These are phyloP conservation scores for Stephania japonica DNA, from an alignment of 164 flowering plant species.

Conservation along the genomic window DNA sequence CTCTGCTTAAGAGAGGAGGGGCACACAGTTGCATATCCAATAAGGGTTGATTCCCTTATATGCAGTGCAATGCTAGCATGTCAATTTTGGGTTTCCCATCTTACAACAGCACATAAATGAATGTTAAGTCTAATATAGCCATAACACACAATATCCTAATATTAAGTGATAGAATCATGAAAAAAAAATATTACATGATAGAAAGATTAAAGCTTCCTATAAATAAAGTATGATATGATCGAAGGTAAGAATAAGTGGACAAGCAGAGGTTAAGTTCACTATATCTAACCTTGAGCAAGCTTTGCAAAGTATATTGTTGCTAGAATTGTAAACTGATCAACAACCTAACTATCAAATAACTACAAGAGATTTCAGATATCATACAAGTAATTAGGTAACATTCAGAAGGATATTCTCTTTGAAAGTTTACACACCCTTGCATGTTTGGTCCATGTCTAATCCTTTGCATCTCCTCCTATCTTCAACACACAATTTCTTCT, in stretches of 20 bases:
- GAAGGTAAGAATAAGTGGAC: no score
- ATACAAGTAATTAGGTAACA: neutral
- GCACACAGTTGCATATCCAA: conserved; percentile 69
- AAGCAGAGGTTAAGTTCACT: conserved; percentile 56
- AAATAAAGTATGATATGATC: no score
- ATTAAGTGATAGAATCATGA: no score
- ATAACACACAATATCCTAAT: no score
- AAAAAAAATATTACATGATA: no score
- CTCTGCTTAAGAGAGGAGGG: no score
- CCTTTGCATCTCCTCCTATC: conserved; percentile 52
- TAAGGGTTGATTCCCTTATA: conserved; percentile 40
- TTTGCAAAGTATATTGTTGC: conserved; percentile 46
- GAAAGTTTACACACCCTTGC: conserved; percentile 31
- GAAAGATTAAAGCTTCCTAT: no score
- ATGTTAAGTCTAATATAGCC: no score
- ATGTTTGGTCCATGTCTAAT: conserved; percentile 45
- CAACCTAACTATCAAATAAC: conserved; percentile 39
- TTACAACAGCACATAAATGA: no score
- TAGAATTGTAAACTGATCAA: conserved; percentile 53
- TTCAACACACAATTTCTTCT: conserved; percentile 62
- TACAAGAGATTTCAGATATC: neutral
- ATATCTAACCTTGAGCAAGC: conserved; percentile 60
- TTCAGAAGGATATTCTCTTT: neutral
- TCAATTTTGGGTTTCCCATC: conserved; percentile 45
- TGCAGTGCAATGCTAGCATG: conserved; percentile 60